Evolutionary conservation across 805 yeast genomes (phyloP).

Genomic region (Starmerella asiatica): DNA sequence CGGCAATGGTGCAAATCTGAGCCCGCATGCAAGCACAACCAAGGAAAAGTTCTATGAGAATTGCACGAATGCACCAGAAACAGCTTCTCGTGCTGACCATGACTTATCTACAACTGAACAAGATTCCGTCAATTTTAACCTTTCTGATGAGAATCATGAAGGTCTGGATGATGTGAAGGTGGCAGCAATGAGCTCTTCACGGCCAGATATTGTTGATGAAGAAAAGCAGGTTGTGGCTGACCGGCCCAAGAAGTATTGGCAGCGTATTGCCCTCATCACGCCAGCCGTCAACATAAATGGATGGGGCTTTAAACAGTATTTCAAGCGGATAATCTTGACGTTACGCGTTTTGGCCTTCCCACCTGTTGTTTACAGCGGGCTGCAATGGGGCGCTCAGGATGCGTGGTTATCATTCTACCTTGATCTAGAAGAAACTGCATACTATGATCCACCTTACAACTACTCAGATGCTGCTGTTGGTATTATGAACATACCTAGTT

Average conservation of each 20-base stretch:
- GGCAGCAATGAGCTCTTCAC: neutral
- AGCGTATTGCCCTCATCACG: constrained; percentile 31
- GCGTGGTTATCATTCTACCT: constrained; percentile 62
- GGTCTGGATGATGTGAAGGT: neutral
- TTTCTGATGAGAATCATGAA: neutral
- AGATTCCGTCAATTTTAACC: neutral
- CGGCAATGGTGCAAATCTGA: neutral
- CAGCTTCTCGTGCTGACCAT: neutral
- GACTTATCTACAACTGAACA: too few relatives aligned
- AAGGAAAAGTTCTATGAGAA: neutral
- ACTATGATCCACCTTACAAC: constrained; percentile 53
- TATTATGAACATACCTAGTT: constrained; percentile 57
- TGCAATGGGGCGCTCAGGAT: constrained; percentile 70
- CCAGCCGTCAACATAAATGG: constrained; percentile 46
- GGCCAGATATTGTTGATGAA: constrained; percentile 16
- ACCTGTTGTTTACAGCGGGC: constrained; percentile 47
- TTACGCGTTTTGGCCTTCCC: constrained; percentile 32
- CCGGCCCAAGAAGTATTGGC: constrained; percentile 31
- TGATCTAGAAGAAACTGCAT: constrained; percentile 57
- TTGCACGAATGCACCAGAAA: neutral
- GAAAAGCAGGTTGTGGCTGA: constrained; percentile 17
- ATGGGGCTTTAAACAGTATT: constrained; percentile 51
- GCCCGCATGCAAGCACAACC: neutral
- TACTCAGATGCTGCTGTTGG: constrained; percentile 57
- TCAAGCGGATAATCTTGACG: constrained; percentile 37